A percentile compares a stretch with the other conserved stretches of the same genome.
phyloP scores from a whole-genome alignment of 1,139 yeast species.

The Nakaseomyces glabratus region DNA sequence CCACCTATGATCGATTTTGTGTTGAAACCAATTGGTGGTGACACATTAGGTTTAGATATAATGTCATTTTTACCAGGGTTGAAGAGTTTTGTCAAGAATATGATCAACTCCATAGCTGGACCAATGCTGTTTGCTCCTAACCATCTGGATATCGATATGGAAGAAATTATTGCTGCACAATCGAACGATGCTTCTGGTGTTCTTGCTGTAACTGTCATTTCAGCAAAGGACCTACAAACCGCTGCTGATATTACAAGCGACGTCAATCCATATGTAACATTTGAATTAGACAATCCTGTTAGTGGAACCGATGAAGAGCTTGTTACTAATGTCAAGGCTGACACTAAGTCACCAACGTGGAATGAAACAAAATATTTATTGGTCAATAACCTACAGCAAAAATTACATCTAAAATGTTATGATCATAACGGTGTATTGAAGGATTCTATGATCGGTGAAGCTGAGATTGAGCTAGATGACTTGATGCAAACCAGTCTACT shows the following conservation, averaged over 20 bases:
- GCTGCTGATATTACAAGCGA: conserved; percentile 37
- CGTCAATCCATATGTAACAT: conserved; percentile 52
- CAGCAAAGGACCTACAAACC: conserved; percentile 43
- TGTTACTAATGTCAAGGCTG: conserved; percentile 49
- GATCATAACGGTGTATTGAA: conserved; percentile 48
- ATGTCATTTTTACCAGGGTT: conserved; percentile 79
- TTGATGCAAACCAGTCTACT: conserved; percentile 45
- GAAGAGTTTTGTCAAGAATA: conserved; percentile 58
- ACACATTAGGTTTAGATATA: conserved; percentile 69
- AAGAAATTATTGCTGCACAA: conserved; percentile 55
- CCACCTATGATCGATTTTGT: conserved; percentile 71
- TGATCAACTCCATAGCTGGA: conserved; percentile 60
- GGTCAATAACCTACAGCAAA: conserved; percentile 49
- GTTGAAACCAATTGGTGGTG: conserved; percentile 83
- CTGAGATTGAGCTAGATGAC: conserved; percentile 48
- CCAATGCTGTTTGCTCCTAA: conserved; percentile 81
- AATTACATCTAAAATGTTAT: conserved; percentile 45
- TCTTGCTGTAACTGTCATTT: conserved; percentile 51
- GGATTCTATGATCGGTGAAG: conserved; percentile 48
- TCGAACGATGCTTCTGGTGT: conserved; percentile 61
- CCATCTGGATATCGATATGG: conserved; percentile 64
- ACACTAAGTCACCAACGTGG: conserved; percentile 50
- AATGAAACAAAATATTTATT: conserved; percentile 56
- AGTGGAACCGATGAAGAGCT: conserved; percentile 34
- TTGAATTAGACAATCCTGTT: conserved; percentile 39